phyloP scores from a whole-genome alignment of 371 early-diverging fungal species.

The Circinella minor region DNA sequence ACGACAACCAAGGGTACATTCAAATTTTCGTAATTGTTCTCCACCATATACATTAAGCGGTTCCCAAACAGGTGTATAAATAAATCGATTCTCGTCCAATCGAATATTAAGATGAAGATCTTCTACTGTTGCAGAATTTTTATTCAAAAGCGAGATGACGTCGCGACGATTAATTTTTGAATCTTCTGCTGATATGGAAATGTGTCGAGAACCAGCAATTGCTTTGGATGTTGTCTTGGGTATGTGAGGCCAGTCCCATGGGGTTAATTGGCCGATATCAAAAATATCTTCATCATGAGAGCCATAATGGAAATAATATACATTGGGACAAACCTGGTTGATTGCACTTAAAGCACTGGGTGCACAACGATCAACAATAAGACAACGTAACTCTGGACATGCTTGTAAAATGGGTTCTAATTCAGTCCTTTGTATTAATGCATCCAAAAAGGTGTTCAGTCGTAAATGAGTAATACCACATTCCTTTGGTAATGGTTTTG shows the following conservation, averaged over 20 bases:
- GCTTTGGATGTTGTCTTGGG: not conserved
- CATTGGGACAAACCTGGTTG: not conserved
- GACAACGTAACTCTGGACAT: conserved; percentile 2
- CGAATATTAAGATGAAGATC: not conserved
- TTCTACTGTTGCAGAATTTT: not conserved
- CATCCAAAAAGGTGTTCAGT: not conserved
- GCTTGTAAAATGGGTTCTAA: conserved; percentile 1
- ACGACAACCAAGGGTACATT: conserved; percentile 6
- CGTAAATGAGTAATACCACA: not conserved
- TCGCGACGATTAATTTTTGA: conserved; percentile 1
- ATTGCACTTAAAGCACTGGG: not conserved
- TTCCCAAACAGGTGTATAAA: conserved; percentile 4
- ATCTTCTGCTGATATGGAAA: conserved; percentile 1
- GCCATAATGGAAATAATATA: not conserved
- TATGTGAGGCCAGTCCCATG: not conserved
- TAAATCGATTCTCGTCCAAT: not conserved
- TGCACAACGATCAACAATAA: conserved; percentile 1
- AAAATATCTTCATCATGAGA: not conserved
- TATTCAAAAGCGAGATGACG: not conserved
- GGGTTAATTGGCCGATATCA: not conserved
- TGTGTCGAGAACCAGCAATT: not conserved
- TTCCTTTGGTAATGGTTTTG: not conserved
- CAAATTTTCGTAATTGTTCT: not conserved
- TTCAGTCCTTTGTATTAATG: not conserved
- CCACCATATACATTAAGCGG: not conserved